Conservation (phyloP, 495 filamentous ascomycete genomes). For the Penicillium arizonense region DNA sequence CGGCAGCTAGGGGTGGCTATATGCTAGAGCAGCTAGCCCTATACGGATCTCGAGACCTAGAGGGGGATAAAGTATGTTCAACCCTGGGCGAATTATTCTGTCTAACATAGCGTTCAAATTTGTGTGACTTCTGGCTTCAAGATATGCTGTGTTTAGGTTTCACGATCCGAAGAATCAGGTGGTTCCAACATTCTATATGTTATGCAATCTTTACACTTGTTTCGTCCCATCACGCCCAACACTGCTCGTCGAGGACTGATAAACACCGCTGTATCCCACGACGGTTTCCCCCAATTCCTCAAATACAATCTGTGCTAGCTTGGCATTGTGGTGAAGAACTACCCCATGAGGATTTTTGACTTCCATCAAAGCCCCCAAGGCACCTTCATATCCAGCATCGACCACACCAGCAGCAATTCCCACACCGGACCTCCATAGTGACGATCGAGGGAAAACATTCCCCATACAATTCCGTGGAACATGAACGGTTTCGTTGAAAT, state of each 20-base stretch:
- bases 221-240: conserved; percentile 22
- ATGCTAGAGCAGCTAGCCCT: background rate
- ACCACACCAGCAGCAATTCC: conserved; percentile 40
- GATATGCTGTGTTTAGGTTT: too few relatives aligned
- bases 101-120: too few relatives aligned
- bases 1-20: background rate
- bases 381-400: conserved; percentile 48
- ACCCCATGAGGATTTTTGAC: conserved; percentile 39
- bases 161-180: too few relatives aligned
- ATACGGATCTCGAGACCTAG: background rate
- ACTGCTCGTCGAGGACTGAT: conserved; percentile 31
- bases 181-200: too few relatives aligned
- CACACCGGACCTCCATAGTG: conserved; percentile 41
- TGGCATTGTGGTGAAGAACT: conserved; percentile 30
- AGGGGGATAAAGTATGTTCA: conserved; percentile 6
- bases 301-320: conserved; percentile 45
- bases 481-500: conserved; percentile 46
- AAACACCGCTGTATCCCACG: conserved; percentile 42
- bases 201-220: too few relatives aligned
- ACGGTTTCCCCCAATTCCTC: conserved; percentile 32
- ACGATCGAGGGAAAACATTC: conserved; percentile 34
- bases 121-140: too few relatives aligned
- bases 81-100: background rate
- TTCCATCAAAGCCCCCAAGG: conserved; percentile 42
- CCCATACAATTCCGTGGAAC: conserved; percentile 42